A percentile compares a stretch with the other conserved stretches of the same genome.
Evolutionary conservation across 352 stramenopile genomes (phyloP).

Genomic region (Globisporangium rhizosaccharum): DNA sequence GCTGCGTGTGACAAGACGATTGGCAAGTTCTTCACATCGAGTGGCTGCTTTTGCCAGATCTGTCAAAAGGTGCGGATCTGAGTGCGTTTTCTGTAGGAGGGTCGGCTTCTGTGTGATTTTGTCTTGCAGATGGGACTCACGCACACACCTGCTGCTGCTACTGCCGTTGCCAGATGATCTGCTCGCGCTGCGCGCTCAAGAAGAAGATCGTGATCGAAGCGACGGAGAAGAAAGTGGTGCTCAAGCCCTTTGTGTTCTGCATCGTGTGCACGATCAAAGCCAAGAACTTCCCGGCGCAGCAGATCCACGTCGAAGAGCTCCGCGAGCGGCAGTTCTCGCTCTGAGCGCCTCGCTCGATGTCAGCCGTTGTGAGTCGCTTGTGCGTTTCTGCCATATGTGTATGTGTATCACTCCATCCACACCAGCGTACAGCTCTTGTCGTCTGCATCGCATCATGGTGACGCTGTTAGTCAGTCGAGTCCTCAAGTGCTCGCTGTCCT

Average conservation of each 20-base stretch:
- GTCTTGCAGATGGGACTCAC: no score
- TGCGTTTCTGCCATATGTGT: no score
- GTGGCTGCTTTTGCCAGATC: slow-evolving; percentile 19
- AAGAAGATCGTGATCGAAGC: slow-evolving; percentile 44
- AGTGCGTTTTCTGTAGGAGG: slow-evolving; percentile 1
- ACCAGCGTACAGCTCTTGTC: no score
- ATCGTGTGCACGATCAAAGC: slow-evolving; percentile 29
- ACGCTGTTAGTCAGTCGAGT: no score
- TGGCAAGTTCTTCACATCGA: slow-evolving; percentile 27
- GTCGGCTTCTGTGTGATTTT: background rate
- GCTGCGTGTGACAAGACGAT: slow-evolving; percentile 32
- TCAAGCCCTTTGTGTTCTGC: slow-evolving; percentile 13
- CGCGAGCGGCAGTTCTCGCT: slow-evolving; percentile 3
- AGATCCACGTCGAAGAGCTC: slow-evolving; percentile 32
- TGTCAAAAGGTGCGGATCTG: slow-evolving; percentile 13
- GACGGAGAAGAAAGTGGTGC: slow-evolving; percentile 9
- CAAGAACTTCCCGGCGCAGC: slow-evolving; percentile 17
- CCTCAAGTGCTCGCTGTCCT: no score
- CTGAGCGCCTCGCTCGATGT: background rate
- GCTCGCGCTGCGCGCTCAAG: slow-evolving; percentile 37
- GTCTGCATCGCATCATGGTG: no score
- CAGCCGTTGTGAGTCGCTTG: no score
- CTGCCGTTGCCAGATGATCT: slow-evolving; percentile 31
- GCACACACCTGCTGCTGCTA: background rate
- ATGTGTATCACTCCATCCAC: no score